Conservation (phyloP, 768 basidiomycete genomes). For the Rhizopogon sp. region DNA sequence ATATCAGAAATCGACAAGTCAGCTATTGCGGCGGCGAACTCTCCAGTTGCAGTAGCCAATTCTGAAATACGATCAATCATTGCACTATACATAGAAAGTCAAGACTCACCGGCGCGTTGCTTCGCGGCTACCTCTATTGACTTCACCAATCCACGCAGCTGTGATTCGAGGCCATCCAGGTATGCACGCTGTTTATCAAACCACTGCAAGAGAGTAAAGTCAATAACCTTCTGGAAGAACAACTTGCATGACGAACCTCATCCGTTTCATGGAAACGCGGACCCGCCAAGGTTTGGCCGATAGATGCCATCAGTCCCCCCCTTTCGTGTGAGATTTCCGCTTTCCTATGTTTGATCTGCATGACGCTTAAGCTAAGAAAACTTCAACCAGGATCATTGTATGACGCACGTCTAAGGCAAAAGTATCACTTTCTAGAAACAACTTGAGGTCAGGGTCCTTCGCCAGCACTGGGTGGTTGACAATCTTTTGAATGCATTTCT, state of each 20-base stretch:
- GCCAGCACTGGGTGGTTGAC: constrained; percentile 88
- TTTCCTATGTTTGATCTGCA: constrained; percentile 83
- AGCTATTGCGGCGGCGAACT: constrained; percentile 69
- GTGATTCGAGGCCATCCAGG: constrained; percentile 86
- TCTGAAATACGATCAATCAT: constrained; percentile 37
- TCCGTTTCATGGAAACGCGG: constrained; percentile 86
- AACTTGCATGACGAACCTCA: constrained; percentile 44
- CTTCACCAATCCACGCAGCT: constrained; percentile 81
- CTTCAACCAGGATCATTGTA: neutral
- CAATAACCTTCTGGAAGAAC: neutral
- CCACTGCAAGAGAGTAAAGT: constrained; percentile 53
- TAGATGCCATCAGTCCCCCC: constrained; percentile 77
- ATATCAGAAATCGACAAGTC: constrained; percentile 77
- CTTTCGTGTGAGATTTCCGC: constrained; percentile 72
- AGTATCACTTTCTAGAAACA: constrained; percentile 92
- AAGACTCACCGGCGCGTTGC: constrained; percentile 61
- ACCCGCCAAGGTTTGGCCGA: constrained; percentile 76
- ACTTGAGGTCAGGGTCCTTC: constrained; percentile 80
- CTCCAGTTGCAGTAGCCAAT: constrained; percentile 61
- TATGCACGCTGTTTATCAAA: constrained; percentile 84
- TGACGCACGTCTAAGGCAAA: constrained; percentile 81
- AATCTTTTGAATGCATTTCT: constrained; percentile 90
- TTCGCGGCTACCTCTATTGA: constrained; percentile 84
- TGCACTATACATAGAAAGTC: neutral
- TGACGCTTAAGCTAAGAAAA: neutral